Percentiles rank a stretch among this genome's conserved stretches.
Conservation (phyloP, 2,329 filamentous ascomycete genomes). For the Neophaeococcomyces mojaviensis region DNA sequence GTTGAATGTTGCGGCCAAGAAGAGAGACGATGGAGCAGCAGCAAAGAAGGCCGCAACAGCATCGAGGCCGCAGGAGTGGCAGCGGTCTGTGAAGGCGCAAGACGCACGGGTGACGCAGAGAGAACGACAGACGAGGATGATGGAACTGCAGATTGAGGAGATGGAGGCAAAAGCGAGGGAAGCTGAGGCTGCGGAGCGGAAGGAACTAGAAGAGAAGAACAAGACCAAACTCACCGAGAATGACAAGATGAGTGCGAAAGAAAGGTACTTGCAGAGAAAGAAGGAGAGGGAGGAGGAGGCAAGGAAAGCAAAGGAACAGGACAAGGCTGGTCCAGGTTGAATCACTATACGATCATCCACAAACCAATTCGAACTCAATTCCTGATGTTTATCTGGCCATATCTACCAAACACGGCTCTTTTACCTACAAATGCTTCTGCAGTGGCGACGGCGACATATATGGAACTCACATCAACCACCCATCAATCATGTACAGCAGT, state of each 20-base stretch:
- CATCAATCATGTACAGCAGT: no score
- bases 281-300: conserved; percentile 40
- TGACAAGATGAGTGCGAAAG: conserved; percentile 54
- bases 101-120: conserved; percentile 38
- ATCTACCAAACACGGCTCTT: no score
- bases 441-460: no score
- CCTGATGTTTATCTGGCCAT: no score
- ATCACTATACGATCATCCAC: not conserved
- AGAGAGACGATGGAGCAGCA: conserved; percentile 23
- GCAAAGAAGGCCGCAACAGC: conserved; percentile 6
- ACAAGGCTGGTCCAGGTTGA: no score
- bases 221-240: conserved; percentile 52
- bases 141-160: conserved; percentile 53
- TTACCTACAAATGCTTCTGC: no score
- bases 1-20: conserved; percentile 53
- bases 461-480: no score
- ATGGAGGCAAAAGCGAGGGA: conserved; percentile 48
- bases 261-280: conserved; percentile 55
- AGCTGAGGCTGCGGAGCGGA: conserved; percentile 48
- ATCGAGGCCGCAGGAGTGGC: conserved; percentile 11
- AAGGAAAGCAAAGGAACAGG: conserved; percentile 2
- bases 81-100: conserved; percentile 26
- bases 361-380: no score
- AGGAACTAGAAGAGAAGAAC: conserved; percentile 46
- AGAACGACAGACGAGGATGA: conserved; percentile 53